These are phyloP conservation scores for Trichaptum fuscoviolaceum DNA, from an alignment of 768 basidiomycete genomes.

Conservation along the genomic window DNA sequence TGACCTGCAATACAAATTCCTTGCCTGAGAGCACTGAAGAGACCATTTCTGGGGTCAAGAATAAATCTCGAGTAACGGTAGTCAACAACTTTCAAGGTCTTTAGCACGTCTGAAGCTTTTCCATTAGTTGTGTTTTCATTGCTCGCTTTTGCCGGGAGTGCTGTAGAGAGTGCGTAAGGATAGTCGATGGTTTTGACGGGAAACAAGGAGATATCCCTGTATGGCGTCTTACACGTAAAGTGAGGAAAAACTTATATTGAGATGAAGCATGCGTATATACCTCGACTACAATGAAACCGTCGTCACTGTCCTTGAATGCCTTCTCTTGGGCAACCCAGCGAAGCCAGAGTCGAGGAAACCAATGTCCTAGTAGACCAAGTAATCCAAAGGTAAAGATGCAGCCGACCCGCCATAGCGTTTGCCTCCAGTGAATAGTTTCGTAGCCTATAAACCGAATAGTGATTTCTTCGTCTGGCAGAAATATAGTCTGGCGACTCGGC, in stretches of 20 bases:
- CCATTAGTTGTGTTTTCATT: constrained; percentile 14
- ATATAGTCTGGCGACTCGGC: constrained; percentile 80
- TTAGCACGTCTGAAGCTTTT: constrained; percentile 36
- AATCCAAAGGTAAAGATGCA: constrained; percentile 68
- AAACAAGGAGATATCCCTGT: constrained; percentile 76
- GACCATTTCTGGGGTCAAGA: constrained; percentile 75
- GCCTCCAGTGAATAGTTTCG: constrained; percentile 57
- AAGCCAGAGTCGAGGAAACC: constrained; percentile 92
- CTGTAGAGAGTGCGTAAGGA: constrained; percentile 73
- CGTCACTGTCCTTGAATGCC: constrained; percentile 64
- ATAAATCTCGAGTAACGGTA: constrained; percentile 92
- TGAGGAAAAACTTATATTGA: constrained; percentile 5
- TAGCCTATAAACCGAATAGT: constrained; percentile 87
- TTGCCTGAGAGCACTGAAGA: constrained; percentile 79
- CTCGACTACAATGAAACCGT: constrained; percentile 86
- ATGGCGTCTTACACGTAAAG: constrained; percentile 59
- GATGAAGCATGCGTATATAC: constrained; percentile 38
- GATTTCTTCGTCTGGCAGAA: constrained; percentile 85
- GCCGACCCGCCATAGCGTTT: constrained; percentile 62
- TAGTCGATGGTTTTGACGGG: constrained; percentile 64
- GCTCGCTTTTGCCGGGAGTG: constrained; percentile 48
- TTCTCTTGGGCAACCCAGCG: constrained; percentile 79
- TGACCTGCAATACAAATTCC: constrained; percentile 18
- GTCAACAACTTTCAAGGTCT: constrained; percentile 65
- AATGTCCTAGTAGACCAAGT: constrained; percentile 79